Evolutionary conservation across 208 protist genomes (phyloP).

Genomic region (Acanthamoeba lenticulata): DNA sequence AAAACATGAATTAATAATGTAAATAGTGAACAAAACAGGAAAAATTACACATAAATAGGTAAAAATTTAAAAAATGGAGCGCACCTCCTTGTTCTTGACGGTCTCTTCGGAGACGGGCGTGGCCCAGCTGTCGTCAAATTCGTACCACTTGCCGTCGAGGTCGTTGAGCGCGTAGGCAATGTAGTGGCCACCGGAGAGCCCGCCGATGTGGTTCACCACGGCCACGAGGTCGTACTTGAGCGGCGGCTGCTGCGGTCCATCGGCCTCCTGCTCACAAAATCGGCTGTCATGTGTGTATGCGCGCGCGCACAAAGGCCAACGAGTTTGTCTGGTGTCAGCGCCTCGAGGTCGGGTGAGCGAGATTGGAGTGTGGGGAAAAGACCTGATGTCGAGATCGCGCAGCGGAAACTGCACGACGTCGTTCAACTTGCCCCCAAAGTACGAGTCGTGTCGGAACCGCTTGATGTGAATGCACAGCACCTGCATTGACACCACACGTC

Average conservation of each 20-base stretch:
- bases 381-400: neutral
- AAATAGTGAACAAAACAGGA: too few relatives aligned
- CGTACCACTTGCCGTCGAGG: conserved; percentile 48
- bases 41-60: neutral
- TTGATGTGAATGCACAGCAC: conserved; percentile 67
- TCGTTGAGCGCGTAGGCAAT: conserved; percentile 41
- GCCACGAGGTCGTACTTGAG: neutral
- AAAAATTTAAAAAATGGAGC: neutral
- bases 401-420: conserved; percentile 44
- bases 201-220: conserved; percentile 54
- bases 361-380: neutral
- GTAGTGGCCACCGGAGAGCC: conserved; percentile 69
- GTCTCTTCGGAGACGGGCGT: neutral
- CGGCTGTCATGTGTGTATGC: neutral
- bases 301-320: neutral
- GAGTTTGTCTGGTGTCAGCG: neutral
- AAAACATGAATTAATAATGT: neutral
- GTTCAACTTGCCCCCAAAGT: conserved; percentile 48
- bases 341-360: neutral
- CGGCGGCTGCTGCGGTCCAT: neutral
- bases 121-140: conserved; percentile 64
- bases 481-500: neutral
- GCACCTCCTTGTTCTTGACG: conserved; percentile 12
- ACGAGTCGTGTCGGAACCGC: conserved; percentile 63
- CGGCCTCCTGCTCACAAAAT: neutral